A percentile compares a stretch with the other conserved stretches of the same genome.
Evolutionary conservation across 495 filamentous ascomycete genomes (phyloP).

Genomic region (Lepidopterella palustris): DNA sequence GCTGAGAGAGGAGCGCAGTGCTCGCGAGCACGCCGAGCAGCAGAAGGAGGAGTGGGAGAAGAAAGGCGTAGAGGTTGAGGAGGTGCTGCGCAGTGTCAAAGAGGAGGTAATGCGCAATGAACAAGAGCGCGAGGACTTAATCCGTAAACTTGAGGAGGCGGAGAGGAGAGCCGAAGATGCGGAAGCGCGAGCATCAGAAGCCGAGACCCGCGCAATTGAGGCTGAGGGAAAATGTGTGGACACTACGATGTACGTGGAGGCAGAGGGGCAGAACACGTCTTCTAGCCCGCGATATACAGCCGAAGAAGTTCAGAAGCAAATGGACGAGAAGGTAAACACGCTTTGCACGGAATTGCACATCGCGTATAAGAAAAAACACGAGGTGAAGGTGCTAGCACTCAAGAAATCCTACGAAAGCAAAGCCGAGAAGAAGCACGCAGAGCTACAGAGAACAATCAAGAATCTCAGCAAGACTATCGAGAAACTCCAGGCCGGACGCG

Average conservation of each 20-base stretch:
- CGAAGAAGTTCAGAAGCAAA: constrained; percentile 37
- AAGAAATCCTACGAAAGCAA: constrained; percentile 91
- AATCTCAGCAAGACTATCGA: constrained; percentile 66
- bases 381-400: constrained; percentile 84
- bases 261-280: constrained; percentile 6
- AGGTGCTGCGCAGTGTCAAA: constrained; percentile 66
- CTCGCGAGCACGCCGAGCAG: constrained; percentile 61
- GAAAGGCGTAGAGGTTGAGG: constrained; percentile 77
- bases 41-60: constrained; percentile 80
- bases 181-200: constrained; percentile 44
- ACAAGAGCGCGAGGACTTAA: constrained; percentile 66
- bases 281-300: constrained; percentile 21
- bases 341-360: constrained; percentile 83
- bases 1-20: constrained; percentile 63
- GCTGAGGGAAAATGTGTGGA: constrained; percentile 33
- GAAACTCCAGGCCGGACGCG: constrained; percentile 56
- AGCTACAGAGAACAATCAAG: constrained; percentile 64
- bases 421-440: constrained; percentile 76
- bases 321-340: constrained; percentile 85
- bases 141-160: constrained; percentile 62
- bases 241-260: constrained; percentile 20
- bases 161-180: constrained; percentile 64
- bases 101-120: constrained; percentile 73
- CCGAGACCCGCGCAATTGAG: constrained; percentile 35
- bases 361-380: constrained; percentile 95